Conservation (phyloP, 768 basidiomycete species). For the Gymnopilus dilepis region DNA sequence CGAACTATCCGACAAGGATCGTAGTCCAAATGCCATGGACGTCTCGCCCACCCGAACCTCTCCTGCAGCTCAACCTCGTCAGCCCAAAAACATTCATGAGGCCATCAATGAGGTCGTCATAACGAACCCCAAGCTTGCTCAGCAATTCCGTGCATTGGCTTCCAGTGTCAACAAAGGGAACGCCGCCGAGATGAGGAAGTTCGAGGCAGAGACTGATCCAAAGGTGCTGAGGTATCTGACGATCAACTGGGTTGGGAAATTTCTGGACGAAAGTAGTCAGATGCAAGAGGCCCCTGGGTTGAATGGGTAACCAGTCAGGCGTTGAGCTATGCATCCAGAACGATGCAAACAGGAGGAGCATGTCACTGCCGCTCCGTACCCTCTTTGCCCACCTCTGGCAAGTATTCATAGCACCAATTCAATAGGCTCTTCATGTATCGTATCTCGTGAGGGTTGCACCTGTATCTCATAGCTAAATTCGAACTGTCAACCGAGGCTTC, state of each 20-base stretch:
- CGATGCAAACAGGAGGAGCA: no score
- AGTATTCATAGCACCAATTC: no score
- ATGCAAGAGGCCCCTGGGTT: neutral
- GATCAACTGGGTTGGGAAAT: conserved; percentile 14
- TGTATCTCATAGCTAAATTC: no score
- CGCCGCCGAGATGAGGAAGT: conserved; percentile 26
- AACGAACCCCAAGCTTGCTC: conserved; percentile 16
- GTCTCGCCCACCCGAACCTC: neutral
- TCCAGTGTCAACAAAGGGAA: conserved; percentile 19
- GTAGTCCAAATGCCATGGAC: neutral
- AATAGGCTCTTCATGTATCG: no score
- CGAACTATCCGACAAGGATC: neutral
- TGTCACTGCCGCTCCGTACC: no score
- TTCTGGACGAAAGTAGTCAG: conserved; percentile 6
- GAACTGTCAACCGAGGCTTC: no score
- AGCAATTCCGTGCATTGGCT: conserved; percentile 17
- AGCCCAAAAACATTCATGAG: neutral
- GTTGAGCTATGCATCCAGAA: no score
- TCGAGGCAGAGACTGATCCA: conserved; percentile 33
- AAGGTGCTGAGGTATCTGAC: conserved; percentile 33
- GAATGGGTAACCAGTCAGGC: conserved; percentile 5
- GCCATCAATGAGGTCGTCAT: neutral
- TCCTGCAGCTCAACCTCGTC: neutral
- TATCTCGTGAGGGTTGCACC: no score
- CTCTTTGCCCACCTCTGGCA: no score